Base-by-base conservation (phyloP, 495 filamentous ascomycete genomes). In the Paragyromitra xinjiangensis region DNA sequence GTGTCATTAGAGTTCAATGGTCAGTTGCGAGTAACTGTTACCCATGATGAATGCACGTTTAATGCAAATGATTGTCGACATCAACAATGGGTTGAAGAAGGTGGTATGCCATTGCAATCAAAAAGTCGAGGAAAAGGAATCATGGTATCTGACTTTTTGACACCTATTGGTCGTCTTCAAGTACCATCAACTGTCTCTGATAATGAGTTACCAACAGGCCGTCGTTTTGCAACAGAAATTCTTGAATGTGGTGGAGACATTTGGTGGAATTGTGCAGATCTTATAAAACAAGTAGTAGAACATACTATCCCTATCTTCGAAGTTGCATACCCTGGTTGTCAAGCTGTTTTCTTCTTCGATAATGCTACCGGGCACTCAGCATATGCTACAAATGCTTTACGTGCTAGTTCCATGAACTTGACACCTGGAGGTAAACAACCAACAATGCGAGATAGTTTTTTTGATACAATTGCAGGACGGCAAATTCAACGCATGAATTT, bases 1-100 rank as follows among this genome's bases (percentile, higher is more conserved):
- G 29, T 8, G 11, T 58, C 24, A 12, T 9, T 9, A 4, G 14
- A 58, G 8, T 34, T 29, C 14, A 8, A 29, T 11, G 26, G 53
- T 14, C 26, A 5, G 3, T 34, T 58, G 22, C 53, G 3, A 14
- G 53, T 58, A 3, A 14, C 29, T 4, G 53, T 34, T 29, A 58
- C 53, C 2, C 53, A 58, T 5, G 12, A 58, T 34, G 26, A 34
- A 8, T 58, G 53, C 14, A 58, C 22, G 0, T 58, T 34, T 34
- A 29, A 58, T 58, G 9, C 53, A 22, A 58, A 58, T 14, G 26
- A 58, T 58, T 58, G 53, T 16, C 3, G 53, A n/a, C 53, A 58
- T 58, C 53, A 58, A 3, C 26, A 34, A 58, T 34, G 9, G 53
- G 22, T 6, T 1, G n/a, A 53, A 53, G 19, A 8, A 6, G 50